phyloP scores from a whole-genome alignment of 805 yeast species.

The Yarrowia sp. region DNA sequence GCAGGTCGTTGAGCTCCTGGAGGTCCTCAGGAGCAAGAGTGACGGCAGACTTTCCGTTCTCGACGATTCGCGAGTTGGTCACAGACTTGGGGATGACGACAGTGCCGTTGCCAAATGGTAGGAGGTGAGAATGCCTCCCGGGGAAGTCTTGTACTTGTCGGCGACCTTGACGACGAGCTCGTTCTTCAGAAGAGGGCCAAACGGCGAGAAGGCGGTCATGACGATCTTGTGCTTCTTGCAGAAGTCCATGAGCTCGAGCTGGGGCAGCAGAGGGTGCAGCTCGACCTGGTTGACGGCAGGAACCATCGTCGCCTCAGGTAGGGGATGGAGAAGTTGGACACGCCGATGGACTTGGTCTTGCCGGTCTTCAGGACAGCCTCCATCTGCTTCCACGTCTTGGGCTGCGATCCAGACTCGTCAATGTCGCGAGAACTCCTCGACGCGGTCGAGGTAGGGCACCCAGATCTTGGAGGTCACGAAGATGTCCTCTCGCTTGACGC shows the following conservation, averaged over 20 bases:
- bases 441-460: constrained; percentile 43
- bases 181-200: constrained; percentile 59
- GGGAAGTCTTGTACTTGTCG: constrained; percentile 50
- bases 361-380: constrained; percentile 50
- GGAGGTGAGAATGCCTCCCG: constrained; percentile 59
- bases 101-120: constrained; percentile 60
- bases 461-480: constrained; percentile 66
- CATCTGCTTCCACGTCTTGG: constrained; percentile 62
- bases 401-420: constrained; percentile 33
- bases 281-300: constrained; percentile 80
- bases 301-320: constrained; percentile 49
- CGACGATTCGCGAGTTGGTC: constrained; percentile 46
- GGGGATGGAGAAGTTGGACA: constrained; percentile 64
- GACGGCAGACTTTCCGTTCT: constrained; percentile 42
- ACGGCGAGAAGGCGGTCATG: constrained; percentile 19
- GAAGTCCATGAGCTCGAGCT: constrained; percentile 46
- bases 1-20: constrained; percentile 38
- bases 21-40: constrained; percentile 48
- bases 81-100: constrained; percentile 11
- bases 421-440: constrained; percentile 36
- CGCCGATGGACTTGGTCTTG: constrained; percentile 65
- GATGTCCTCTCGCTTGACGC: constrained; percentile 48
- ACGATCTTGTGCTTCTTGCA: constrained; percentile 2
- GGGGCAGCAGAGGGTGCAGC: constrained; percentile 70
- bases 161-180: constrained; percentile 55